Evolutionary conservation across 2,329 filamentous ascomycete genomes (phyloP), one percentile per base, ranked within the genome.

Genomic region (Arthroderma uncinatum): DNA sequence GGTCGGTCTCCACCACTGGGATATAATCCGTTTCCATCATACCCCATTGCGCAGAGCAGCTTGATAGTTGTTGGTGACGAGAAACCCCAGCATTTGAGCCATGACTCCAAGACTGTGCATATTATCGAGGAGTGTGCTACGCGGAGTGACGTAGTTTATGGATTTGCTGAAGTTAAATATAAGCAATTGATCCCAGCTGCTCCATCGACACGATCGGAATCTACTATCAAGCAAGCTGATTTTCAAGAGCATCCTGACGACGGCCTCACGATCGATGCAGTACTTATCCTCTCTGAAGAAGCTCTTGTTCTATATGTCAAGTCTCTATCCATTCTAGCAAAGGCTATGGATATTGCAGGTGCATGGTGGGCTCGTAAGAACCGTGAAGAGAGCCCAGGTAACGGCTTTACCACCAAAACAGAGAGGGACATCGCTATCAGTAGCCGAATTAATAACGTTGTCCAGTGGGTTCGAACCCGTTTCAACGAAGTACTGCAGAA

Each of bases 401-500:
- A 74, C 76, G 67, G 74, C n/a, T 74, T 70, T 40, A 70, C 67
- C 50, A 1, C 34, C 8, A 33, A n/a, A 7, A 55, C 39, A 9
- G 36, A 55, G 2, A 40, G 8, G 19, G 39, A 44, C 25, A 79
- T 81, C 55, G 76, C 79, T 12, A 71, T 83, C 10, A 80, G 82
- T 1, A 79, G 82, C 52, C 84, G 90, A 53, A 89, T 98, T 71
- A 96, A 95, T 67, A 87, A 86, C 40, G 89, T 94, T 7, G 93
- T 98, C 0, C 92, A 96, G 70, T 98, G 92, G 93, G 86, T 95
- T 57, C 87, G 93, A 34, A 82, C 80, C 63, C 87, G 92, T 4
- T 98, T 98, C 78, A 98, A 98, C 68, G 93, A 97, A 69, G 93
- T 95, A 39, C 76, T 97, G 60, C 91, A 96, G 73, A 98, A 98